A percentile compares a stretch with the other conserved stretches of the same genome.
Conservation (phyloP, 306 rosid genomes). For the Geum urbanum region DNA sequence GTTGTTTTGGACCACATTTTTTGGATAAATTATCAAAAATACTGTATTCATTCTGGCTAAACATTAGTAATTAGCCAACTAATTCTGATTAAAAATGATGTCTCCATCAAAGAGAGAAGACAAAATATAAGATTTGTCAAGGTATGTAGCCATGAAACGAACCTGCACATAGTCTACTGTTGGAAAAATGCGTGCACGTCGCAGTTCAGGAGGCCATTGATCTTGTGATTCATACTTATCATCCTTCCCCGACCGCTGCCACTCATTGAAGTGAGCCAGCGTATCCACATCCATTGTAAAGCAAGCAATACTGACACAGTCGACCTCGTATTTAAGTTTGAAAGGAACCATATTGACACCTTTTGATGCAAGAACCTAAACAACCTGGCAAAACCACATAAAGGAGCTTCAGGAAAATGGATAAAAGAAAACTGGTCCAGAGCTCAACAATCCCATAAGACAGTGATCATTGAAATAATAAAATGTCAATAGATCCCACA, state of each 20-base stretch:
- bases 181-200: conserved; percentile 52
- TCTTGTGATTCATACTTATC: conserved; percentile 70
- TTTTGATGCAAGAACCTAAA: conserved; percentile 53
- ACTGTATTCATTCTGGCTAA: background rate
- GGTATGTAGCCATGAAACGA: background rate
- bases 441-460: background rate
- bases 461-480: background rate
- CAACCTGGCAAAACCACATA: conserved; percentile 39
- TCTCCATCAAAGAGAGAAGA: background rate
- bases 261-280: conserved; percentile 73
- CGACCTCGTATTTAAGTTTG: conserved; percentile 55
- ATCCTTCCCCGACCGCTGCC: conserved; percentile 66
- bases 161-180: conserved; percentile 78
- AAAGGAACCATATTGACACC: conserved; percentile 70
- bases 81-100: too few relatives aligned
- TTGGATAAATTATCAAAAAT: background rate
- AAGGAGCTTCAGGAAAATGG: background rate
- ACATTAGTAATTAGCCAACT: background rate
- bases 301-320: conserved; percentile 45
- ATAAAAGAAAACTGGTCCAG: too few relatives aligned
- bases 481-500: conserved; percentile 20
- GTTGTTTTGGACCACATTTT: background rate
- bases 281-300: conserved; percentile 79
- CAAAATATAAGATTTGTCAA: background rate
- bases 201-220: conserved; percentile 67